Evolutionary conservation across 306 rosid genomes (phyloP).

Genomic region (Dryas octopetala): DNA sequence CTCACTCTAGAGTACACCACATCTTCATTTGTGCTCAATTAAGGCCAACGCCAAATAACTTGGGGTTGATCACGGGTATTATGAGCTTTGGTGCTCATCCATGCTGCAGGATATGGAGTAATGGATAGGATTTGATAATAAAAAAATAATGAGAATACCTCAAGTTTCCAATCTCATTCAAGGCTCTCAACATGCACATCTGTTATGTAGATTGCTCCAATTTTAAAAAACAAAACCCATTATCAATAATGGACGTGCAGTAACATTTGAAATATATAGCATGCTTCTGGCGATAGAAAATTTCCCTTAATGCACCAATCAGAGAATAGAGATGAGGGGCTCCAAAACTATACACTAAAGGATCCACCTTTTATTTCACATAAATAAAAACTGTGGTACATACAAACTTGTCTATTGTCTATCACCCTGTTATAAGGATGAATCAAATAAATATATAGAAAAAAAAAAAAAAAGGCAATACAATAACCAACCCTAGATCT

Average conservation of each 20-base stretch:
- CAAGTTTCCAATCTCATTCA: conserved; percentile 6
- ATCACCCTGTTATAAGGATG: conserved; percentile 4
- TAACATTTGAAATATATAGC: too few species aligned
- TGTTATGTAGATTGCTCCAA: too few species aligned
- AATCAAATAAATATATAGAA: not conserved
- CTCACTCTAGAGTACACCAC: too few species aligned
- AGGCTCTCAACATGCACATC: too few species aligned
- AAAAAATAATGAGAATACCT: not conserved
- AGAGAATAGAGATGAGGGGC: not conserved
- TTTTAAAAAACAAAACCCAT: not conserved
- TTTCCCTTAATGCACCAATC: too few species aligned
- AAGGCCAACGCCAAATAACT: too few species aligned
- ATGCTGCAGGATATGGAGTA: too few species aligned
- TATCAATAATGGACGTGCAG: too few species aligned
- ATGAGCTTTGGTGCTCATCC: too few species aligned
- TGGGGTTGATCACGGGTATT: too few species aligned
- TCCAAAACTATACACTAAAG: not conserved
- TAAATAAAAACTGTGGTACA: not conserved
- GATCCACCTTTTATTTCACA: not conserved
- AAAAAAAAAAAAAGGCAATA: not conserved
- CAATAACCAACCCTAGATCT: not conserved
- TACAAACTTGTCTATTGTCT: not conserved
- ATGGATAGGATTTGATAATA: not conserved
- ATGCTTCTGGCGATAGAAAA: too few species aligned
- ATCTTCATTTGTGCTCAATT: too few species aligned